Evolutionary conservation across 768 basidiomycete species (phyloP).

Genomic region (Gyrodon lividus): DNA sequence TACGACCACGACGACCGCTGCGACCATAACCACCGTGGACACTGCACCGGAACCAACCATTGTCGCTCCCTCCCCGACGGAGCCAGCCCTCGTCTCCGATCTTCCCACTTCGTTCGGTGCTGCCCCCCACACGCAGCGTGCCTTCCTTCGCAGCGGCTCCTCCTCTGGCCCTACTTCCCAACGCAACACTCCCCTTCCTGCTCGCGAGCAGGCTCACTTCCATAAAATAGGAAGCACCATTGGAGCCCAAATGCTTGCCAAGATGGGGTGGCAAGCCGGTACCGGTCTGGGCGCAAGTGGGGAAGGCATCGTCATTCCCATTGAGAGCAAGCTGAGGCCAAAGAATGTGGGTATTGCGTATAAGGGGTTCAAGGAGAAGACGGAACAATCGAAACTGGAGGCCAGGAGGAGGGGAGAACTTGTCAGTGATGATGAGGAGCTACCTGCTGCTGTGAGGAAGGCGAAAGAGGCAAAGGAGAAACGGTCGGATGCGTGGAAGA

Average conservation of each 20-base stretch:
- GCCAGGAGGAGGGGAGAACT: slow-evolving; percentile 71
- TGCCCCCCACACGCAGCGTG: slow-evolving; percentile 39
- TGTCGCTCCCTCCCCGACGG: slow-evolving; percentile 23
- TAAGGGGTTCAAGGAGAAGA: slow-evolving; percentile 86
- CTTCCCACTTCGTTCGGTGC: slow-evolving; percentile 41
- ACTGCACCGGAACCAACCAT: slow-evolving; percentile 28
- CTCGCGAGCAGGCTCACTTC: slow-evolving; percentile 79
- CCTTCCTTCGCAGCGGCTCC: slow-evolving; percentile 55
- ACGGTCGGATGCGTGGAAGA: slow-evolving; percentile 81
- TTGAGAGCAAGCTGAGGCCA: slow-evolving; percentile 82
- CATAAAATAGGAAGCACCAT: slow-evolving; percentile 71
- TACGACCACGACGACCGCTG: slow-evolving; percentile 8
- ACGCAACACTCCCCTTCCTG: slow-evolving; percentile 52
- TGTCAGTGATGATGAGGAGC: slow-evolving; percentile 70
- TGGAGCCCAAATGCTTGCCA: slow-evolving; percentile 87
- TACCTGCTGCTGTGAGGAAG: slow-evolving; percentile 28
- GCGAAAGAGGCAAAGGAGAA: slow-evolving; percentile 57
- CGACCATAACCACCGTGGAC: slow-evolving; percentile 6
- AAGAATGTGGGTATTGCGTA: slow-evolving; percentile 87
- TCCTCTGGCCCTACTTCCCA: slow-evolving; percentile 41
- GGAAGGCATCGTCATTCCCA: slow-evolving; percentile 83
- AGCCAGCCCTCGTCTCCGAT: slow-evolving; percentile 16
- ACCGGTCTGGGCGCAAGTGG: slow-evolving; percentile 72
- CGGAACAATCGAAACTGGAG: slow-evolving; percentile 79
- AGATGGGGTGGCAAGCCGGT: slow-evolving; percentile 93